Evolutionary conservation across 2,329 filamentous ascomycete genomes (phyloP).

Genomic region (Hymenoscyphus albidus): DNA sequence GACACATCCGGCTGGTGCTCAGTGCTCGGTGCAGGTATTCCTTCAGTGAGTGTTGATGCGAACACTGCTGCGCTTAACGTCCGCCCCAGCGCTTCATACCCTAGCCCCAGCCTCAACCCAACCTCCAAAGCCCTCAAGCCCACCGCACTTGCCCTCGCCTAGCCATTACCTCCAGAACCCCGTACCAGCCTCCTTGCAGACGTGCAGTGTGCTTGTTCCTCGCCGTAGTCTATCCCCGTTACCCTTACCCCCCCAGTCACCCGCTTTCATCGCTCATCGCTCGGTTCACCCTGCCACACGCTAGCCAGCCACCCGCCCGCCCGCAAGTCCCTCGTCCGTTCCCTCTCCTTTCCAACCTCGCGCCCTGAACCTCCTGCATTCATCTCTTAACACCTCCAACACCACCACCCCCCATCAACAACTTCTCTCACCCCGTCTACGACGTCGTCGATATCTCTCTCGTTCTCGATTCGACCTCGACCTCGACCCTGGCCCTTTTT

Average conservation of each 20-base stretch:
- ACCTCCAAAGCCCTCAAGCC: background rate
- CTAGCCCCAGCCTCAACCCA: background rate
- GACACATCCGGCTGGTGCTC: background rate
- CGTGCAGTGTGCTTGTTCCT: background rate
- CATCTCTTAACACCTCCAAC: background rate
- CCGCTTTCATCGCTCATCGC: background rate
- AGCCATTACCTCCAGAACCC: background rate
- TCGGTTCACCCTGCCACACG: background rate
- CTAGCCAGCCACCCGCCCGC: background rate
- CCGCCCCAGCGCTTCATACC: background rate
- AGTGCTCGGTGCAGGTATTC: too few species aligned
- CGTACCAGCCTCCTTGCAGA: background rate
- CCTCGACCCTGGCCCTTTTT: slow-evolving; percentile 13
- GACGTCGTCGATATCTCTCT: slow-evolving; percentile 4
- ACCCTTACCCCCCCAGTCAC: background rate
- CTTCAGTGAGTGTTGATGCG: background rate
- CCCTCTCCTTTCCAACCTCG: background rate
- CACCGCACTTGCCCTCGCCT: background rate
- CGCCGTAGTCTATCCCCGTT: background rate
- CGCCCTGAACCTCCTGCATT: background rate
- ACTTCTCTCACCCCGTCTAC: background rate
- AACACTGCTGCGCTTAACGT: background rate
- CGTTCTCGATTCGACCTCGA: slow-evolving; percentile 1
- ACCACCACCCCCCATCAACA: slow-evolving; percentile 1
- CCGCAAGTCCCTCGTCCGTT: background rate